A percentile compares a stretch with the other conserved stretches of the same genome.
Evolutionary conservation across 2,329 filamentous ascomycete genomes (phyloP).

Genomic region (Aspergillus sergii): DNA sequence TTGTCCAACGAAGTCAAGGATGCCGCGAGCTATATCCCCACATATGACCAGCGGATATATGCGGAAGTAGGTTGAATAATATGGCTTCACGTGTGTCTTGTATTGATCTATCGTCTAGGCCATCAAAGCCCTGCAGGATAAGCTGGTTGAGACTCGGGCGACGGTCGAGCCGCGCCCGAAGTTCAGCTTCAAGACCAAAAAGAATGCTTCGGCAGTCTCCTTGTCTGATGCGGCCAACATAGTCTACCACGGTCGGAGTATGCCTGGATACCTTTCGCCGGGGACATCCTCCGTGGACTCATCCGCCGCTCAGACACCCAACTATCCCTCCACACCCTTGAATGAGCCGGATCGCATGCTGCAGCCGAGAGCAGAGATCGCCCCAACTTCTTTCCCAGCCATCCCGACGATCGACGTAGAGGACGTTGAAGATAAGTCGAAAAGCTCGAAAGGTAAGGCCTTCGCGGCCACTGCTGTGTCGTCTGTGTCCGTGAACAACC

Average conservation of each 20-base stretch:
- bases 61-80: constrained; percentile 60
- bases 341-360: constrained; percentile 39
- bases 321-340: constrained; percentile 39
- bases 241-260: constrained; percentile 50
- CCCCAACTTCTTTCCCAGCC: constrained; percentile 38
- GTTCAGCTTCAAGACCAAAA: constrained; percentile 76
- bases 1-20: constrained; percentile 85
- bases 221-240: constrained; percentile 59
- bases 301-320: constrained; percentile 38
- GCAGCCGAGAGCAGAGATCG: constrained; percentile 37
- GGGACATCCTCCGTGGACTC: constrained; percentile 46
- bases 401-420: constrained; percentile 29
- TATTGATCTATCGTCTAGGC: constrained; percentile 53
- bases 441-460: constrained; percentile 29
- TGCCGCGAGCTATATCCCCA: constrained; percentile 76
- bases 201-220: constrained; percentile 58
- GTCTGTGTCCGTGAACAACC: constrained; percentile 66
- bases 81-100: not conserved
- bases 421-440: constrained; percentile 25
- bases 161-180: constrained; percentile 73
- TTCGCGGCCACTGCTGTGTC: constrained; percentile 60
- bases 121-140: constrained; percentile 79
- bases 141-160: constrained; percentile 70
- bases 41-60: constrained; percentile 88
- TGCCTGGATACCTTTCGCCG: constrained; percentile 46